phyloP scores from a whole-genome alignment of 768 basidiomycete species.

The Artomyces pyxidatus region DNA sequence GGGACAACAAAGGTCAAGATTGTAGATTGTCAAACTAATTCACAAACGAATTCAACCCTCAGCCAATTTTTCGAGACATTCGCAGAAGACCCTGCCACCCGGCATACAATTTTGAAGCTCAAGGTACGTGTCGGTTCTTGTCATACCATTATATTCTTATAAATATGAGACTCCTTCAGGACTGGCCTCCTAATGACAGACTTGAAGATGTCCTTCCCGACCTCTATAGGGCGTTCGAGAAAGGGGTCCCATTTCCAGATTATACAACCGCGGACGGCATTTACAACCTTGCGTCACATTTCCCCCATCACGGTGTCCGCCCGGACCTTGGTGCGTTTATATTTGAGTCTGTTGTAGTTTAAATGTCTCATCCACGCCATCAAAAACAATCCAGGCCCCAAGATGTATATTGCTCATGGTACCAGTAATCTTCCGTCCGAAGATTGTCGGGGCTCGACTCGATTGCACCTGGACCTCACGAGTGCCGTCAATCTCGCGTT shows the following conservation, averaged over 20 bases:
- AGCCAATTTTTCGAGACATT: slow-evolving; percentile 72
- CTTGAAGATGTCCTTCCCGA: slow-evolving; percentile 80
- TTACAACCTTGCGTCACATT: slow-evolving; percentile 83
- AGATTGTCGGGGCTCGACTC: slow-evolving; percentile 68
- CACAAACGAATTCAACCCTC: slow-evolving; percentile 52
- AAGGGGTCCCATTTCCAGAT: slow-evolving; percentile 78
- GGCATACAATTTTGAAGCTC: slow-evolving; percentile 57
- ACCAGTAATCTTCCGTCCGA: slow-evolving; percentile 48
- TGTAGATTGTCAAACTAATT: slow-evolving; percentile 64
- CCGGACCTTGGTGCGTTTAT: slow-evolving; percentile 63
- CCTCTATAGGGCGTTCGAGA: slow-evolving; percentile 76
- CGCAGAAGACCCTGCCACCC: slow-evolving; percentile 42
- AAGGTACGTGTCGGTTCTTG: slow-evolving; percentile 30
- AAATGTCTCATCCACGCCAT: background rate
- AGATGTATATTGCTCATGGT: slow-evolving; percentile 90
- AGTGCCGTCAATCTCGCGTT: slow-evolving; percentile 91
- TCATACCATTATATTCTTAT: background rate
- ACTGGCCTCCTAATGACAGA: slow-evolving; percentile 87
- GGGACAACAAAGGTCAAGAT: background rate
- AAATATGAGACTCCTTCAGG: slow-evolving; percentile 21
- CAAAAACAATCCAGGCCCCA: slow-evolving; percentile 54
- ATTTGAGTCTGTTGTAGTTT: background rate
- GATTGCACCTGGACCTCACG: slow-evolving; percentile 92
- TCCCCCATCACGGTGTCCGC: slow-evolving; percentile 68
- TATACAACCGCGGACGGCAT: slow-evolving; percentile 86